Conservation (phyloP, 2,329 filamentous ascomycete genomes). For the Parastagonospora avenae region DNA sequence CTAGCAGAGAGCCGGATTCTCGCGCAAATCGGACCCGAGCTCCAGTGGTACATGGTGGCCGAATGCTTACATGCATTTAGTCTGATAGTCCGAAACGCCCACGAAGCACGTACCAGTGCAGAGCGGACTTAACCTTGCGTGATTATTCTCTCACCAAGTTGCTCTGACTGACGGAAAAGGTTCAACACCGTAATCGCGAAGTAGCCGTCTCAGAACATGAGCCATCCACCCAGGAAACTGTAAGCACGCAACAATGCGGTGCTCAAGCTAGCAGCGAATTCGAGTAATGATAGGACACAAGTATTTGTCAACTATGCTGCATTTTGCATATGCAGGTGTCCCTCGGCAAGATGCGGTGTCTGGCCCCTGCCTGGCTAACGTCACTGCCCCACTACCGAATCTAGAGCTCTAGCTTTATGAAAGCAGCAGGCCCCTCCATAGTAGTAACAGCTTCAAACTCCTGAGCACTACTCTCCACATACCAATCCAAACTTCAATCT, state of each 20-base stretch:
- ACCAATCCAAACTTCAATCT: neutral
- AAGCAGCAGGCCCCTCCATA: slow-evolving; percentile 17
- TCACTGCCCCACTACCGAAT: slow-evolving; percentile 10
- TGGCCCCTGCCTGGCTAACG: slow-evolving; percentile 12
- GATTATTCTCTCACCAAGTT: no score
- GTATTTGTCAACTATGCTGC: slow-evolving; percentile 21
- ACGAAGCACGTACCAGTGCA: no score
- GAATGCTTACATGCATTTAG: neutral
- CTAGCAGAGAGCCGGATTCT: no score
- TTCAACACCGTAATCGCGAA: no score
- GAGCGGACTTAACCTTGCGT: no score
- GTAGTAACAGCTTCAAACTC: neutral
- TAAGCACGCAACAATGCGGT: neutral
- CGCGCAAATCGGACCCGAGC: no score
- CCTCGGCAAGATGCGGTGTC: slow-evolving; percentile 5
- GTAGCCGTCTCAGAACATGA: no score
- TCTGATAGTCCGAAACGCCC: neutral
- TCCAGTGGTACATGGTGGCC: neutral
- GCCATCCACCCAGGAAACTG: neutral
- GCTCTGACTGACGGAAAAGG: neutral
- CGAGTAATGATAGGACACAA: slow-evolving; percentile 12
- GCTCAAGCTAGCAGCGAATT: neutral
- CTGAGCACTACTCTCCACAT: slow-evolving; percentile 3
- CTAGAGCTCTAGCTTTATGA: slow-evolving; percentile 21
- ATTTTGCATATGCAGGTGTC: slow-evolving; percentile 2